Percentiles rank a stretch among this genome's conserved stretches.
These are phyloP conservation scores for Fusarium sp. DNA, from an alignment of 2,329 filamentous ascomycete species.

Conservation along the genomic window DNA sequence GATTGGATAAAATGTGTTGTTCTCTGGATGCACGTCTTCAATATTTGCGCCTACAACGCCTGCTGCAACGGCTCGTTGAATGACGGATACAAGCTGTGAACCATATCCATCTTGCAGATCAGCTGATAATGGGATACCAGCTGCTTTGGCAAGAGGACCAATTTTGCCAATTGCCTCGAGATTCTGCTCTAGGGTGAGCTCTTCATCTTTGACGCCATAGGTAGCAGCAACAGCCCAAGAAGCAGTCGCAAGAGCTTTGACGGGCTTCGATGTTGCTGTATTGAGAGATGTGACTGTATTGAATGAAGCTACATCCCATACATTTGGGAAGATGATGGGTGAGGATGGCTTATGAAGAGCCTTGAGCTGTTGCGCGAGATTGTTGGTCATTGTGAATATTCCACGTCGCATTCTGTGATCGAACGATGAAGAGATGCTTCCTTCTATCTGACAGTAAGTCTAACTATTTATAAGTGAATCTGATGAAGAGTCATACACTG, in stretches of 20 bases:
- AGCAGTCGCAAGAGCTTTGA: constrained; percentile 60
- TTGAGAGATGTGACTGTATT: constrained; percentile 58
- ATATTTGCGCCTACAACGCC: constrained; percentile 70
- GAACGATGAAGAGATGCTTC: neutral
- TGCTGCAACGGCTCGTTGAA: constrained; percentile 58
- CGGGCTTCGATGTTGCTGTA: constrained; percentile 48
- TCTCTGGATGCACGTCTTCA: constrained; percentile 60
- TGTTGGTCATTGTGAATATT: constrained; percentile 42
- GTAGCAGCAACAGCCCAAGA: constrained; percentile 62
- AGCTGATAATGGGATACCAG: constrained; percentile 62
- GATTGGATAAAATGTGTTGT: constrained; percentile 50
- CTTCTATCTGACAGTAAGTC: fast-evolving
- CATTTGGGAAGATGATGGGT: constrained; percentile 65
- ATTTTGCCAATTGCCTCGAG: constrained; percentile 59
- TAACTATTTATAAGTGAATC: constrained; percentile 2
- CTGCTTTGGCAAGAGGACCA: constrained; percentile 53
- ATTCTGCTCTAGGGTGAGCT: constrained; percentile 63
- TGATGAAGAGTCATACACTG: neutral
- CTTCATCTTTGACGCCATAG: constrained; percentile 58
- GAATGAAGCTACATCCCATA: constrained; percentile 65
- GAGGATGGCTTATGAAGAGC: constrained; percentile 61
- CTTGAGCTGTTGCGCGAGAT: constrained; percentile 52
- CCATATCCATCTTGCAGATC: constrained; percentile 72
- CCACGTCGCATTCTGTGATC: neutral
- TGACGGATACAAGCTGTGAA: constrained; percentile 56